Conservation (phyloP, 192 early-diverging fungal genomes). For the Linnemannia elongata region DNA sequence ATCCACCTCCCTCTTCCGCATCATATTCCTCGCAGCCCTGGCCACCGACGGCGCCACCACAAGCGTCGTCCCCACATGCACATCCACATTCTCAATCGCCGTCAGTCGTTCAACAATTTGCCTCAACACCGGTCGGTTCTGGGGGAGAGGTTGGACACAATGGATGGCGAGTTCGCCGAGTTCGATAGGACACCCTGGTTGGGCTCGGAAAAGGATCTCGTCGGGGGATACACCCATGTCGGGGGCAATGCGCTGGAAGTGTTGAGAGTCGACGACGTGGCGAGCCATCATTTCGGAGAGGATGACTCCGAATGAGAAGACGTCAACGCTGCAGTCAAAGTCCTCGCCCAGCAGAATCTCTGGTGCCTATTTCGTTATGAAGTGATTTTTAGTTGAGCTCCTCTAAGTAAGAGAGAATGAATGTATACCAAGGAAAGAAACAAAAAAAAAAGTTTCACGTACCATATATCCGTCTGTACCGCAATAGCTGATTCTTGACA, state of each 20-base stretch:
- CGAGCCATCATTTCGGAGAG: constrained; percentile 56
- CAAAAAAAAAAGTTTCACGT: neutral
- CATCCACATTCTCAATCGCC: constrained; percentile 46
- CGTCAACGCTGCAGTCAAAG: constrained; percentile 55
- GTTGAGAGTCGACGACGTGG: constrained; percentile 48
- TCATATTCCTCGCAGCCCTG: constrained; percentile 47
- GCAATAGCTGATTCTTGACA: constrained; percentile 54
- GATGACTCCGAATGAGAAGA: constrained; percentile 53
- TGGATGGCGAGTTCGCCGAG: constrained; percentile 42
- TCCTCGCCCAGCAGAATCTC: constrained; percentile 55
- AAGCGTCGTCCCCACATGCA: constrained; percentile 49
- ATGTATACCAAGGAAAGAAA: neutral
- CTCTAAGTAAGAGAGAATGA: too few species aligned
- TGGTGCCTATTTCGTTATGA: constrained; percentile 21
- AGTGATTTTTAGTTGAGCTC: too few species aligned
- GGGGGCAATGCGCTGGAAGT: constrained; percentile 36
- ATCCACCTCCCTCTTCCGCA: constrained; percentile 27
- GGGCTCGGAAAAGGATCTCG: constrained; percentile 47
- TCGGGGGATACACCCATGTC: constrained; percentile 43
- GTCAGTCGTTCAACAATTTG: constrained; percentile 45
- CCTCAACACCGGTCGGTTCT: constrained; percentile 30
- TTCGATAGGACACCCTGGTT: constrained; percentile 39
- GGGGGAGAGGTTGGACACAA: constrained; percentile 38
- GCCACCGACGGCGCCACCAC: constrained; percentile 50
- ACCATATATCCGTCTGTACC: constrained; percentile 58